These are phyloP conservation scores for Leucocoprinus sp. DNA, from an alignment of 768 basidiomycete genomes.

Conservation along the genomic window DNA sequence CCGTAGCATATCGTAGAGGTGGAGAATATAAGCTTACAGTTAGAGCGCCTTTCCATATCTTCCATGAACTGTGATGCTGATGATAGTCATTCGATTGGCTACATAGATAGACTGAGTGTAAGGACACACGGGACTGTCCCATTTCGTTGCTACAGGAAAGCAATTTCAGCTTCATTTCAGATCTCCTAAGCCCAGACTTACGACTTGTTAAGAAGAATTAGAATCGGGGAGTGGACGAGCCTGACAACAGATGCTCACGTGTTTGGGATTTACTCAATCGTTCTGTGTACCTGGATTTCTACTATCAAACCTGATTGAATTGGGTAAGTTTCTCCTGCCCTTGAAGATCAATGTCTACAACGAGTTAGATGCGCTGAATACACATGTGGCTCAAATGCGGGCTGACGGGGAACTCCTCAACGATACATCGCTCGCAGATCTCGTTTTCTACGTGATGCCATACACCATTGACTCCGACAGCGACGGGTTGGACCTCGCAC, in stretches of 20 bases:
- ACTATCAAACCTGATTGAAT: not conserved
- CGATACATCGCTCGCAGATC: not conserved
- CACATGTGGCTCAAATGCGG: not conserved
- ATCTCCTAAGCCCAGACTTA: too few relatives aligned
- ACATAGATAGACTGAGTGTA: not conserved
- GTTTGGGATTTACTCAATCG: not conserved
- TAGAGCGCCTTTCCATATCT: conserved; percentile 95
- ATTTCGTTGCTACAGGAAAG: conserved; percentile 7
- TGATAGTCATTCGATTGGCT: not conserved
- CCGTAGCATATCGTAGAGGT: not conserved
- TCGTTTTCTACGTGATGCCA: conserved; percentile 5
- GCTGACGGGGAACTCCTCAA: not conserved
- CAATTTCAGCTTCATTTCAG: too few relatives aligned
- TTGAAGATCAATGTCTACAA: not conserved
- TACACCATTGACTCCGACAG: not conserved
- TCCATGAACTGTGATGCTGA: conserved; percentile 92
- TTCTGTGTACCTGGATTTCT: not conserved
- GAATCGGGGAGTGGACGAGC: not conserved
- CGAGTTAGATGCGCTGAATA: not conserved
- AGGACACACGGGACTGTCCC: conserved; percentile 9
- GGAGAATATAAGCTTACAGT: conserved; percentile 63
- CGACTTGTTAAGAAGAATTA: too few relatives aligned
- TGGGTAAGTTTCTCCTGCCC: not conserved
- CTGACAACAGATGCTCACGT: conserved; percentile 8
- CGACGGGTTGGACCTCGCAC: conserved; percentile 1